Conservation (phyloP, 2,329 filamentous ascomycete genomes). For the Fusarium cyanostomum region DNA sequence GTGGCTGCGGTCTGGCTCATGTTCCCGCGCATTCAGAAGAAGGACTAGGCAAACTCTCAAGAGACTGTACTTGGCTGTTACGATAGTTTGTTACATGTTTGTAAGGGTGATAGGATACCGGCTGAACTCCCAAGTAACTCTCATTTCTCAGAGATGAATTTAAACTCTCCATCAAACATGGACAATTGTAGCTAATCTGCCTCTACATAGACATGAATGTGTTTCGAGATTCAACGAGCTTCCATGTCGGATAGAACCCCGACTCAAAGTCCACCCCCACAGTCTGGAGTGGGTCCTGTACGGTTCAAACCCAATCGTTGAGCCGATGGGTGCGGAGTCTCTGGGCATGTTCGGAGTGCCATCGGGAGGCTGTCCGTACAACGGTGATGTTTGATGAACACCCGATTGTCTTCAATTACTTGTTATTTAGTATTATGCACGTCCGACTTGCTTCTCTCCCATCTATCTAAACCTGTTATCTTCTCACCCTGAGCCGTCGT, state of each 20-base stretch:
- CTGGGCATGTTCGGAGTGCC: constrained; percentile 11
- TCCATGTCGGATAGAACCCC: constrained; percentile 26
- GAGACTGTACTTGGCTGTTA: too few species aligned
- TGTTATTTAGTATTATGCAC: neutral
- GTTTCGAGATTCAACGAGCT: too few species aligned
- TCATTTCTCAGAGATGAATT: too few species aligned
- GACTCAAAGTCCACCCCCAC: constrained; percentile 18
- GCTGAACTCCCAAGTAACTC: too few species aligned
- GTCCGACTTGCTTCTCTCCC: neutral
- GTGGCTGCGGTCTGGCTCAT: constrained; percentile 48
- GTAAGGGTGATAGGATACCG: too few species aligned
- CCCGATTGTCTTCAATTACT: too few species aligned
- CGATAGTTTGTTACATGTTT: too few species aligned
- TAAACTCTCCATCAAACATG: too few species aligned
- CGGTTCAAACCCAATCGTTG: constrained; percentile 5
- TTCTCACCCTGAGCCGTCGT: neutral
- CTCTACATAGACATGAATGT: too few species aligned
- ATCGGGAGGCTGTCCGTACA: constrained; percentile 35
- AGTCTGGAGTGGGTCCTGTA: constrained; percentile 14
- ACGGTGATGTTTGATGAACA: neutral
- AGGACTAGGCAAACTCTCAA: constrained; percentile 19
- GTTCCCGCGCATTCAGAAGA: constrained; percentile 50
- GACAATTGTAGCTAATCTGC: too few species aligned
- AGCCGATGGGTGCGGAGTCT: neutral
- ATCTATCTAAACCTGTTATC: neutral